Base-by-base conservation (phyloP, 441 rosid genomes). In the Populus hybrid region DNA sequence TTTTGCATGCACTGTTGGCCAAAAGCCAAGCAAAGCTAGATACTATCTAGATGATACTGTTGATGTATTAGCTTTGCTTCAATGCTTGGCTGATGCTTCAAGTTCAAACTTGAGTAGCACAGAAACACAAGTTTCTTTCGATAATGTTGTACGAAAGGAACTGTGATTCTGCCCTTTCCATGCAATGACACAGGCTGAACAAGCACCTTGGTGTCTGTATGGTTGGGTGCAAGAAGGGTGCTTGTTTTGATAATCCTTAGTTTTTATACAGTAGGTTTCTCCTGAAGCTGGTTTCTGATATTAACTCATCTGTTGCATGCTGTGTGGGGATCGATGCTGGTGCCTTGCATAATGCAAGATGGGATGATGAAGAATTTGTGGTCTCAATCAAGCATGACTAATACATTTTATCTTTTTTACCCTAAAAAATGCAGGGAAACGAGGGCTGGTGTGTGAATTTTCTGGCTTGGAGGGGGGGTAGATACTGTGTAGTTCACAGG, bases 21-120 rank as follows among this genome's bases (percentile, higher is more conserved):
- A 89, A 26, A 89, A 89, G 73, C 90, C 92, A 45, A 89, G 92
- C 88, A 89, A 84, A 76, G 92, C 92, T 74, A 87, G 81, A 77
- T 89, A 89, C 80, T 89, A 83, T 77, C 82, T 89, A 4, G 89
- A 89, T 36, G 87, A 81, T 23, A 76, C 84, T 4, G 38, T 18
- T 12, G 91, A 86, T 1, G 89, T 89, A 33, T 61, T 82, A 42
- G 68, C 68, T 14, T 42, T 87, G 74, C 88, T 87, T 64, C 35
- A 82, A 76, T 80, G 81, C 50, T 64, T 89, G 77, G 80, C 84
- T 1, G 33, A 68, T 29, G 83, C 82, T 76, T 77, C 90, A 23
- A 45, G 28, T 64, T 18, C 38, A 7, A 81, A 79, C 67, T 33
- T 82, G 10, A 78, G 75, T n/a, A 40, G 71, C 71, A 11, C 73